phyloP scores from a whole-genome alignment of 306 rosid species.

The Prunus padus region DNA sequence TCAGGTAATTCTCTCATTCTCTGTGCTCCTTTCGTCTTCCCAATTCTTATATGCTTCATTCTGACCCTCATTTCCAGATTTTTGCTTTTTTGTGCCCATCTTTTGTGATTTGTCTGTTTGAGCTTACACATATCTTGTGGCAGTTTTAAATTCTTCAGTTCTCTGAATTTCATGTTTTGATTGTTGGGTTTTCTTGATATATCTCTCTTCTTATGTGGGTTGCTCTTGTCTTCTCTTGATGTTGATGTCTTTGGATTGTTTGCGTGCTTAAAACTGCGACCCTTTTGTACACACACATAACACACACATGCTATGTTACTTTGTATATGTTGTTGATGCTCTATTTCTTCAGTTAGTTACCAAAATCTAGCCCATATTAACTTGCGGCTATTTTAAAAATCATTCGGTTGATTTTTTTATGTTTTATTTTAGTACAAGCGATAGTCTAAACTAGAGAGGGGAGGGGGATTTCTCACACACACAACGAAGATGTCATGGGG shows the following conservation, averaged over 20 bases:
- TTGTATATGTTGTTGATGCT: background rate
- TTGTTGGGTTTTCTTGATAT: slow-evolving; percentile 3
- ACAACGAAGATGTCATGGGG: no score
- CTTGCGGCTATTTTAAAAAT: background rate
- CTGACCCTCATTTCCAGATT: background rate
- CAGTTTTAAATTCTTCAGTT: background rate
- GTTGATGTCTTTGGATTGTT: background rate
- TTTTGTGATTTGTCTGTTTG: background rate
- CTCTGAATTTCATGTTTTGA: background rate
- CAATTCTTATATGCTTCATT: background rate
- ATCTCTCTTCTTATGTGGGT: background rate
- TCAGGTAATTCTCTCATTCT: slow-evolving; percentile 9
- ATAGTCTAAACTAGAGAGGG: no score
- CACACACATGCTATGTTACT: background rate
- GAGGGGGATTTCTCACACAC: no score
- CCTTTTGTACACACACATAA: background rate
- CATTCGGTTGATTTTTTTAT: background rate
- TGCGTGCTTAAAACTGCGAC: background rate
- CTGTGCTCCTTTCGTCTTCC: background rate
- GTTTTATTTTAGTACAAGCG: no score
- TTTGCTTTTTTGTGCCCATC: no score
- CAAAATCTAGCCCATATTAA: no score
- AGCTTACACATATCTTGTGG: background rate
- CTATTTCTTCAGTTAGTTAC: background rate
- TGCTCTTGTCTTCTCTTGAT: background rate